Conservation (phyloP, 1,139 yeast genomes). For the Suhomyces chickasaworum region DNA sequence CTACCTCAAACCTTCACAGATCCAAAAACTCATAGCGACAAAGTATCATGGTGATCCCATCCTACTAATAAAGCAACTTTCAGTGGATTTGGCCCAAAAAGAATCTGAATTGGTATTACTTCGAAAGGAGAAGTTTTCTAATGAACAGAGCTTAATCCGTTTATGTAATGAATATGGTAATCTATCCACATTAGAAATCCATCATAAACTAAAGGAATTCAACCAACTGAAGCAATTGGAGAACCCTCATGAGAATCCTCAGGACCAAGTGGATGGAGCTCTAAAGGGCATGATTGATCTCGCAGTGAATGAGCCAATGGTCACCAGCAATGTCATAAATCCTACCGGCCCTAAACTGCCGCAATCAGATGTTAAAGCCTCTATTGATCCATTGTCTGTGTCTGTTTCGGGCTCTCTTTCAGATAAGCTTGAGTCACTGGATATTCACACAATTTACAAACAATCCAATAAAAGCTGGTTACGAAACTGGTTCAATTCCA, state of each 20-base stretch:
- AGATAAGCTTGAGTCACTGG: not conserved
- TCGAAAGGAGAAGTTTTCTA: slow-evolving; percentile 41
- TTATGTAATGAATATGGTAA: slow-evolving; percentile 48
- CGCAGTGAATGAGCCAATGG: slow-evolving; percentile 14
- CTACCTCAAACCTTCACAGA: slow-evolving; percentile 25
- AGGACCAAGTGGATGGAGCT: slow-evolving; percentile 8
- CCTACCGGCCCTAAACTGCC: too few species aligned
- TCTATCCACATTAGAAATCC: slow-evolving; percentile 47
- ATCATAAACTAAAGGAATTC: slow-evolving; percentile 35
- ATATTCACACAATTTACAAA: slow-evolving; percentile 4
- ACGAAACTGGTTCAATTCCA: slow-evolving; percentile 23
- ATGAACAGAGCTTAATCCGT: slow-evolving; percentile 47
- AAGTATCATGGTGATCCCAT: slow-evolving; percentile 42
- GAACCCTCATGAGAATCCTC: not conserved
- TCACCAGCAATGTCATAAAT: not conserved
- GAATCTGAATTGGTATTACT: slow-evolving; percentile 49
- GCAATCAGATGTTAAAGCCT: not conserved
- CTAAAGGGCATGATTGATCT: slow-evolving; percentile 13
- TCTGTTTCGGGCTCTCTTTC: too few species aligned
- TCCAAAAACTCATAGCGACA: slow-evolving; percentile 32
- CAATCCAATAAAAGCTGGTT: slow-evolving; percentile 20
- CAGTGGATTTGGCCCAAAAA: slow-evolving; percentile 50
- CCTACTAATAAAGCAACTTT: slow-evolving; percentile 48
- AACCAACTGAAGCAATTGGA: slow-evolving; percentile 15
- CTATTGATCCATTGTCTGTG: too few species aligned